Evolutionary conservation across 495 filamentous ascomycete species (phyloP).

Genomic region (Sordaria brevicollis): DNA sequence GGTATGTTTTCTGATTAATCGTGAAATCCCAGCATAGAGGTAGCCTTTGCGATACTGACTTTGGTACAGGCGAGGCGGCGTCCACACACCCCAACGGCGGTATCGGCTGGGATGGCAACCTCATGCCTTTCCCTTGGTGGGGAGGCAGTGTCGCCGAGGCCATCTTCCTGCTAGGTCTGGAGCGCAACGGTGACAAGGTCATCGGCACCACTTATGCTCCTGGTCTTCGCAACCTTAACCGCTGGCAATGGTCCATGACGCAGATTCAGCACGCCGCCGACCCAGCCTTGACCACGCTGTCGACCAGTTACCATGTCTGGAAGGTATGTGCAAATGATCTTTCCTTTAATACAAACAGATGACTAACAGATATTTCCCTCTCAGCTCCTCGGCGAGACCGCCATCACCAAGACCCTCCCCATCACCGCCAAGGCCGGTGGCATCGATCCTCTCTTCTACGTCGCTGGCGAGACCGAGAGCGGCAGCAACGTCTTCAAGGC

Average conservation of each 20-base stretch:
- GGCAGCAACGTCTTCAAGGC: conserved; percentile 45
- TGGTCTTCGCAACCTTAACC: conserved; percentile 29
- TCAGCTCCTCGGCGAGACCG: conserved; percentile 41
- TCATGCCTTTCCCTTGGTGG: conserved; percentile 37
- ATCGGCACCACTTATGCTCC: conserved; percentile 31
- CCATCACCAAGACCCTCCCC: conserved; percentile 46
- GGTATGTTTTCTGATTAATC: conserved; percentile 28
- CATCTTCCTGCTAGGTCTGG: conserved; percentile 55
- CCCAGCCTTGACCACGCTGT: conserved; percentile 37
- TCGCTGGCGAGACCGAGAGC: conserved; percentile 31
- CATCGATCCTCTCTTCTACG: conserved; percentile 47
- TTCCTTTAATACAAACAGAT: conserved; percentile 1
- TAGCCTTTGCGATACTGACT: background rate
- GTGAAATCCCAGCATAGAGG: background rate
- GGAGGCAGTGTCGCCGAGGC: conserved; percentile 53
- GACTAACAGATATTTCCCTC: conserved; percentile 23
- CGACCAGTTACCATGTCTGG: conserved; percentile 32
- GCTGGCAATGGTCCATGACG: conserved; percentile 35
- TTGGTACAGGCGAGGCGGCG: conserved; percentile 40
- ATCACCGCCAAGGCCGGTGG: conserved; percentile 29
- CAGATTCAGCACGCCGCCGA: conserved; percentile 44
- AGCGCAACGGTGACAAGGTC: conserved; percentile 51
- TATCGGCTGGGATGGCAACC: conserved; percentile 32
- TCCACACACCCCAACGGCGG: conserved; percentile 41
- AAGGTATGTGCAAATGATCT: conserved; percentile 22